These are phyloP conservation scores for Salvia hispanica DNA, from an alignment of 257 asterid genomes.

Conservation along the genomic window DNA sequence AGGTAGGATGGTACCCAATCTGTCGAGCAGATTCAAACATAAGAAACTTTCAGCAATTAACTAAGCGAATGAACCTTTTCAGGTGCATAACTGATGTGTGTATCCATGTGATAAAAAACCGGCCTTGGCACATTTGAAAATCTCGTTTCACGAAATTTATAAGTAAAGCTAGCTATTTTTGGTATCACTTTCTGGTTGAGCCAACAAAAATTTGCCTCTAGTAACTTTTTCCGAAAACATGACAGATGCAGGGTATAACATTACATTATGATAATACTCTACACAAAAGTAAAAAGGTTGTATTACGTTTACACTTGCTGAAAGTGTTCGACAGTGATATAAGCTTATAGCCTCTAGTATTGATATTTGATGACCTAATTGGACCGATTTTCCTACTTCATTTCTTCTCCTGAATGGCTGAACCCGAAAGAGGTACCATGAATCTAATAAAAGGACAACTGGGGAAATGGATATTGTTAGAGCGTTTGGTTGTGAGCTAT, in stretches of 20 bases:
- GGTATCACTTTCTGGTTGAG: too few relatives aligned
- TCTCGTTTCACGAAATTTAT: neutral
- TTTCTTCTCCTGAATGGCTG: neutral
- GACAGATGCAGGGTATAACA: neutral
- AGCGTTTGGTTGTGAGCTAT: too few relatives aligned
- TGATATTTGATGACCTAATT: neutral
- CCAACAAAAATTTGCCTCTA: neutral
- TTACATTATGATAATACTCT: neutral
- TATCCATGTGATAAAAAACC: neutral
- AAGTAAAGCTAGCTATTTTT: neutral
- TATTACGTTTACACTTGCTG: neutral
- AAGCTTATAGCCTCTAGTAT: neutral
- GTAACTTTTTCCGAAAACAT: neutral
- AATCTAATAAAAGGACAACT: too few relatives aligned
- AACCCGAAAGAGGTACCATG: too few relatives aligned
- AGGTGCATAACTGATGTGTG: constrained; percentile 8
- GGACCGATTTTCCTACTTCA: neutral
- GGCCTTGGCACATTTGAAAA: neutral
- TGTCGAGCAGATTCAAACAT: constrained; percentile 37
- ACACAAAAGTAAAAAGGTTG: neutral
- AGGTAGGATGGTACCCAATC: constrained; percentile 93
- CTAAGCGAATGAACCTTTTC: neutral
- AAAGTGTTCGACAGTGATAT: neutral
- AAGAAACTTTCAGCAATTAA: constrained; percentile 4
- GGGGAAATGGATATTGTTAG: too few relatives aligned